Base-by-base conservation (phyloP, 2,329 filamentous ascomycete genomes). In the Dactylellina parvicollis region DNA sequence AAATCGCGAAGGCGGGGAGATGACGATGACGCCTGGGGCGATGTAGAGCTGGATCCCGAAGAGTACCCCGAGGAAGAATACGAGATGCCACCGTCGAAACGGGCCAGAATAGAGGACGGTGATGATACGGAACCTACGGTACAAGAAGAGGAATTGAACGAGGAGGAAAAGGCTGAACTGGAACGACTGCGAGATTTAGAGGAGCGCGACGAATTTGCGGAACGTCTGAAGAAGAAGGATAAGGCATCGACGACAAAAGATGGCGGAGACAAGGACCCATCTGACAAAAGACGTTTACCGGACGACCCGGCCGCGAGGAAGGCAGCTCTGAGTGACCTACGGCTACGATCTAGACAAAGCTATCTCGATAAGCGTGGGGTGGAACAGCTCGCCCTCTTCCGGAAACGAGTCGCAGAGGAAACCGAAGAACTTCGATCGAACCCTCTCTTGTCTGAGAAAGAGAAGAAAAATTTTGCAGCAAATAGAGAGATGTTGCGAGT, bases 291-390 rank as follows among this genome's bases (percentile, higher is more conserved):
- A 73, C 84, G 85, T 1, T 80, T 91, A 67, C 88, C 87, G 9
- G 88, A 90, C 73, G 88, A 92, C 79, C 85, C 88, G 2, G 85
- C 86, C 36, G 87, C 89, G 4, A 85, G 90, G 66, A 85, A 85
- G 74, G 88, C 88, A 7, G 90, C 90, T n/a, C 85, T 96, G 79
- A 88, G 89, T 1, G 92, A 96, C 74, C 81, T 97, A 16, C 86
- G 95, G 42, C 85, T 95, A 78, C 87, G 92, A 30, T 96, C 93
- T 2, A 87, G 95, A 73, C 93, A 97, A 79, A 90, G 95, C 76
- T 99, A 99, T 79, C 84, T 99, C 28, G 92, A 92, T 81, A 98
- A 99, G 83, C 87, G 95, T 75, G 93, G 97, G 80, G 84, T 90
- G 0, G 92, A 98, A 80, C 88, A 92, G 72, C 82, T 99, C 14